phyloP scores from a whole-genome alignment of 352 stramenopile species.

The Globisporangium uncinulatum region DNA sequence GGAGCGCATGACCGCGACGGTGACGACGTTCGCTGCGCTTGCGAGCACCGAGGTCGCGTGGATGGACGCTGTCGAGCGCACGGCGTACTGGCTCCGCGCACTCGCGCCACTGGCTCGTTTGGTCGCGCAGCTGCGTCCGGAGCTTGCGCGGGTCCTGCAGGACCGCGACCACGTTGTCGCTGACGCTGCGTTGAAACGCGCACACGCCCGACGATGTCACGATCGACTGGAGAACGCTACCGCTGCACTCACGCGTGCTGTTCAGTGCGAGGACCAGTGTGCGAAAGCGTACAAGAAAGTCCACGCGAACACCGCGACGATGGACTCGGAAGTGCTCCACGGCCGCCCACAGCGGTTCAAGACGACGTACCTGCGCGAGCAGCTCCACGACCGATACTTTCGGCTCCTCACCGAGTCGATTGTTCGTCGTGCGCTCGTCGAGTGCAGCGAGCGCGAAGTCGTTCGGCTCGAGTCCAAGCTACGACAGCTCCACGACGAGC shows the following conservation, averaged over 20 bases:
- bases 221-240: constrained; percentile 29
- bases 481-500: constrained; percentile 30
- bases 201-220: constrained; percentile 39
- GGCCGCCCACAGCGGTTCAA: constrained; percentile 56
- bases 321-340: constrained; percentile 69
- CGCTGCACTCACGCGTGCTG: constrained; percentile 20
- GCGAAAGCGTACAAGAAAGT: constrained; percentile 31
- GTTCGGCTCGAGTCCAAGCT: constrained; percentile 27
- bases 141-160: constrained; percentile 35
- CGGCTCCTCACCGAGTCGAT: constrained; percentile 51
- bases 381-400: constrained; percentile 55
- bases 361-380: constrained; percentile 50
- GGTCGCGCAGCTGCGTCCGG: constrained; percentile 27
- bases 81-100: constrained; percentile 28
- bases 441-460: constrained; percentile 40
- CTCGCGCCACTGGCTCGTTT: constrained; percentile 20
- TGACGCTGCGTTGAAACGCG: constrained; percentile 39
- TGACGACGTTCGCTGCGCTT: constrained; percentile 41
- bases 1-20: constrained; percentile 57
- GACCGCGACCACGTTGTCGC: constrained; percentile 53
- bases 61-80: constrained; percentile 44
- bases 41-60: constrained; percentile 31
- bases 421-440: constrained; percentile 35
- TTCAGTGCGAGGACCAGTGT: constrained; percentile 33
- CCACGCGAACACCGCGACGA: constrained; percentile 45